Evolutionary conservation across 768 basidiomycete genomes (phyloP), one percentile per base, ranked within the genome.

Genomic region (Paxillus ammoniavirescens): DNA sequence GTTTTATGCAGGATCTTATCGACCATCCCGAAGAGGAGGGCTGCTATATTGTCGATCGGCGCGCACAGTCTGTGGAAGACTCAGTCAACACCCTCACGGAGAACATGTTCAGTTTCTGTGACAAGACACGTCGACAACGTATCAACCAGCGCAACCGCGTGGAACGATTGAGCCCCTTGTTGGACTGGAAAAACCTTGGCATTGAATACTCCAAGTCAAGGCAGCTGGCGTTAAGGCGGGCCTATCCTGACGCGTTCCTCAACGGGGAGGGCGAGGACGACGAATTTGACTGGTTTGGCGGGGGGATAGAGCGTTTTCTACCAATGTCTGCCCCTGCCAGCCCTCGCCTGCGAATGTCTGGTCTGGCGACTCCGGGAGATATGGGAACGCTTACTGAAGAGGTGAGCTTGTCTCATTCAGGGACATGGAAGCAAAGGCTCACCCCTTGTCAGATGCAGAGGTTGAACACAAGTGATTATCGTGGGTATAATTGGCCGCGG

Each of bases 71-170:
- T 15, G 83, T 96, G 44, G 94, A 98, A 62, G 93, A 97, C 46
- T 91, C 93, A 3, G 91, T 96, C 63, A 86, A 79, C 73, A 87
- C 89, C 66, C 84, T 99, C 42, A 77, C 89, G 6, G 82, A 83
- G 41, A 71, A 81, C 61, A 86, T 95, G 83, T 85, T 85, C 72
- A 65, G 72, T 5, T 95, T 96, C 75, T 79, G 80, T 51, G 76
- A 74, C 59, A 93, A 93, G 78, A 87, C 93, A 4, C 81, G 97
- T n/a, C 82, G 97, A 42, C 97, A 98, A 71, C 83, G 97, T 46
- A 98, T 98, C 72, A 98, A 99, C 73, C 97, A 98, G 75, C 89
- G 97, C 31, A 99, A 98, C 75, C 85, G 97, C 41, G 96, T 98
- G 50, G 97, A 99, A 69, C 84, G 97, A 26, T 78, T 99, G 15